Conservation (phyloP, 345 rosid species). For the Populus nigra region DNA sequence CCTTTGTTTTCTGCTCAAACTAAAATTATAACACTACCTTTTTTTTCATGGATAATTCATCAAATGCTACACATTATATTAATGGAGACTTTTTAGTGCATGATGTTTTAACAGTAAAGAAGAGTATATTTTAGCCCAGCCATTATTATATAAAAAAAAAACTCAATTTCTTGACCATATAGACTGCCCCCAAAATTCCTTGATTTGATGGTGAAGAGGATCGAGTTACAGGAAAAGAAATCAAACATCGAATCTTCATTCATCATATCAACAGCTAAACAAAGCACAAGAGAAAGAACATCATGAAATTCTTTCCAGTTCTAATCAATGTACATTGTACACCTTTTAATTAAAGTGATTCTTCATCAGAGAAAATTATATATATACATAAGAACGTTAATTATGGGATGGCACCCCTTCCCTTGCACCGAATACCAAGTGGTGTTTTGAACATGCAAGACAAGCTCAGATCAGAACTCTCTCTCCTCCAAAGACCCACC, state of each 20-base stretch:
- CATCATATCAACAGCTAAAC: not conserved
- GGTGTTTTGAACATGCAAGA: conserved; percentile 17
- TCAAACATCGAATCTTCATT: not conserved
- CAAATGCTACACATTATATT: not conserved
- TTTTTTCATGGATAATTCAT: not conserved
- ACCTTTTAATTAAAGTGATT: conserved; percentile 10
- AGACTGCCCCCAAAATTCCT: not conserved
- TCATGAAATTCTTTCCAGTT: not conserved
- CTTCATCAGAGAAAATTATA: not conserved
- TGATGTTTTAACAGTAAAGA: not conserved
- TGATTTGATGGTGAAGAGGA: not conserved
- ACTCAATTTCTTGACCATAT: not conserved
- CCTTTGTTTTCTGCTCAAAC: not conserved
- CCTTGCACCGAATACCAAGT: conserved; percentile 12
- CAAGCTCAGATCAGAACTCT: conserved; percentile 8
- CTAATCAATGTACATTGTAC: not conserved
- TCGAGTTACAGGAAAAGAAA: not conserved
- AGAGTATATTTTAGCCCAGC: not conserved
- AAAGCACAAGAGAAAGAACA: conserved; percentile 8
- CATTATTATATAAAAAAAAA: not conserved
- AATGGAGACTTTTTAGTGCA: not conserved
- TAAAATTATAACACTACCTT: not conserved
- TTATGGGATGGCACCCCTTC: conserved; percentile 6
- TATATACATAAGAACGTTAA: not conserved
- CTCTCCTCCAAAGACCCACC: conserved; percentile 14